Evolutionary conservation across 441 rosid species (phyloP).

Genomic region (Erysimum cheiri): DNA sequence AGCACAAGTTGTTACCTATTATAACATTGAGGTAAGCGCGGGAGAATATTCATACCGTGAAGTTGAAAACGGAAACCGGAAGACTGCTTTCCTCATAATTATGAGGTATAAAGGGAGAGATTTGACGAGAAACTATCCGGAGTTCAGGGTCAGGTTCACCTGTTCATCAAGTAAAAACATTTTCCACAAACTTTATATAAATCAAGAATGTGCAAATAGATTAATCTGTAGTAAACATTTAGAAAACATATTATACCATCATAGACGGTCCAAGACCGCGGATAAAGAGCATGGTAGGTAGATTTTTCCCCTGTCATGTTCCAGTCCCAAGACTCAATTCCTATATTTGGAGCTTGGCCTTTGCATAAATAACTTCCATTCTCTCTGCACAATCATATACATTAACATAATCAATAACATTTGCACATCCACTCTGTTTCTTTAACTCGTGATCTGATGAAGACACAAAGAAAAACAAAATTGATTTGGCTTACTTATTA

Average conservation of each 20-base stretch:
- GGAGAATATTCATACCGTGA: conserved; percentile 52
- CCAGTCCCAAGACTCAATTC: conserved; percentile 98
- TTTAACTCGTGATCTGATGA: conserved; percentile 10
- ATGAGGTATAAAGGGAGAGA: conserved; percentile 91
- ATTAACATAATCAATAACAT: conserved; percentile 29
- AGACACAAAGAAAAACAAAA: conserved; percentile 3
- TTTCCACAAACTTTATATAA: background rate
- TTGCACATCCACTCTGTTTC: conserved; percentile 12
- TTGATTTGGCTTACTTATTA: conserved; percentile 56
- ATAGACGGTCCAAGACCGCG: conserved; percentile 93
- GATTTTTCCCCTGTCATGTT: conserved; percentile 78
- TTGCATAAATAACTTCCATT: conserved; percentile 48
- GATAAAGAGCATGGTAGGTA: conserved; percentile 92
- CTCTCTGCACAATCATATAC: conserved; percentile 57
- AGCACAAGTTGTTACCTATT: background rate
- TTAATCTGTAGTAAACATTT: background rate
- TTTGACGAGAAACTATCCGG: conserved; percentile 83
- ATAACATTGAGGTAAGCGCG: background rate
- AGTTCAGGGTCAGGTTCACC: conserved; percentile 98
- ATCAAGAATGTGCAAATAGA: conserved; percentile 11
- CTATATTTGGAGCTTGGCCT: conserved; percentile 49
- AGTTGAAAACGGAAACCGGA: conserved; percentile 85
- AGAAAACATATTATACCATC: conserved; percentile 58
- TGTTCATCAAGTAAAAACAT: conserved; percentile 41
- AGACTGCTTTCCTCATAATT: conserved; percentile 93